phyloP scores from a whole-genome alignment of 139 green algal genomes.

The Chlorella sp. region DNA sequence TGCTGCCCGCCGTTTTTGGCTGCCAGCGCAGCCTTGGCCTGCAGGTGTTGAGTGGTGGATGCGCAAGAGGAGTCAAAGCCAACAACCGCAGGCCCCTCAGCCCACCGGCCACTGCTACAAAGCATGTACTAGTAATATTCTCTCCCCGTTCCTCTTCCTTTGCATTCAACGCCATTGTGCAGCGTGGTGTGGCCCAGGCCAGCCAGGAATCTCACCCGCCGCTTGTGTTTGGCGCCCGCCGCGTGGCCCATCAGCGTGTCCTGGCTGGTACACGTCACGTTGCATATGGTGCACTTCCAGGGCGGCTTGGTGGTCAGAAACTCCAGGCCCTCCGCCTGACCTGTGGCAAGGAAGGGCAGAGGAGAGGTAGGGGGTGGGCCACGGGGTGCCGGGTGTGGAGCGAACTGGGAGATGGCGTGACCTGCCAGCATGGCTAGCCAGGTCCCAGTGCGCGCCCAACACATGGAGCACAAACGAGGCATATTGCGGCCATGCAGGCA shows the following conservation, averaged over 20 bases:
- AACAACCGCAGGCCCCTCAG: neutral
- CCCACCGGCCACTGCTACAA: no score
- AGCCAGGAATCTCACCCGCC: slow-evolving; percentile 44
- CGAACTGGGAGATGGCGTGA: neutral
- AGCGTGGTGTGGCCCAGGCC: no score
- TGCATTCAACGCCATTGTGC: no score
- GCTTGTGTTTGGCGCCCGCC: slow-evolving; percentile 85
- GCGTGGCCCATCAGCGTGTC: slow-evolving; percentile 90
- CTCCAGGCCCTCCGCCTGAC: slow-evolving; percentile 64
- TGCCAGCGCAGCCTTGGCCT: slow-evolving; percentile 56
- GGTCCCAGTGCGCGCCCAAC: neutral
- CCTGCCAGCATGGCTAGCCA: neutral
- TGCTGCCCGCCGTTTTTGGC: slow-evolving; percentile 31
- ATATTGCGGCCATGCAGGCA: neutral
- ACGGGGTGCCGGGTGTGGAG: neutral
- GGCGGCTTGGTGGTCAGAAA: slow-evolving; percentile 78
- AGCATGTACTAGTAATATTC: no score
- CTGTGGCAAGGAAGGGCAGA: neutral
- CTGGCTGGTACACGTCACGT: slow-evolving; percentile 88
- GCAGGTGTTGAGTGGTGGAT: neutral
- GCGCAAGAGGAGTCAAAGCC: neutral
- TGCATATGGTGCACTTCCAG: slow-evolving; percentile 89
- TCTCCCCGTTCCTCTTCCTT: no score
- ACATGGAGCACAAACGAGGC: neutral
- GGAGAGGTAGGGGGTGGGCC: neutral